Evolutionary conservation across 1,284 basidiomycete species (phyloP).

Genomic region (Leccinum glutinopallens): DNA sequence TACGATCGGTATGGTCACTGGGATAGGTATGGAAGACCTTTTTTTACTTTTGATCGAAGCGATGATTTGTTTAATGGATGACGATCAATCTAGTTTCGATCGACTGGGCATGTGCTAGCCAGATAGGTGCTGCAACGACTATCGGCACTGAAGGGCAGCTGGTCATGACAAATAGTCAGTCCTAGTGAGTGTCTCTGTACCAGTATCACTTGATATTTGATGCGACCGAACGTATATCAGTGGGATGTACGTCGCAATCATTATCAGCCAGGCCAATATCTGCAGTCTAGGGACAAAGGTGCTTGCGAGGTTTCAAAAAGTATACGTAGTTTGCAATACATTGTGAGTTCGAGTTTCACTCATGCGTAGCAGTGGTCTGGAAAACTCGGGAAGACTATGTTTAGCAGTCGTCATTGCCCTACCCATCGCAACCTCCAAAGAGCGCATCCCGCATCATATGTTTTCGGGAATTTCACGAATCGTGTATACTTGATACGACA

Average conservation of each 20-base stretch:
- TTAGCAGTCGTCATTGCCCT: constrained; percentile 49
- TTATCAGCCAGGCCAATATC: constrained; percentile 37
- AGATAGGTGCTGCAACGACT: constrained; percentile 40
- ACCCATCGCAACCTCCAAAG: constrained; percentile 46
- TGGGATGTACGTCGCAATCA: constrained; percentile 35
- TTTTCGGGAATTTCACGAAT: constrained; percentile 41
- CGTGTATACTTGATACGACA: constrained; percentile 24
- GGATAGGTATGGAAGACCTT: constrained; percentile 21
- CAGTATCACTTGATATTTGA: not conserved
- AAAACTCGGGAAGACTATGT: constrained; percentile 35
- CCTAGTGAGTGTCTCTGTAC: constrained; percentile 29
- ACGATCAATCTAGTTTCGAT: constrained; percentile 37
- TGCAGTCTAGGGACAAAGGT: constrained; percentile 46
- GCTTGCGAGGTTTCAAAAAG: constrained; percentile 37
- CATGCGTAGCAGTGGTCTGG: not conserved
- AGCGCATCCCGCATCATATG: constrained; percentile 45
- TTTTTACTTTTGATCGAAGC: not conserved
- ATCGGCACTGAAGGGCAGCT: constrained; percentile 38
- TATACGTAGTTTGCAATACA: constrained; percentile 35
- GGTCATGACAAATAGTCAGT: constrained; percentile 32
- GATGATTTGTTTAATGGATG: not conserved
- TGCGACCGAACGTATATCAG: constrained; percentile 23
- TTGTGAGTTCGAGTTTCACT: constrained; percentile 28
- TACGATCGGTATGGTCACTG: constrained; percentile 42
- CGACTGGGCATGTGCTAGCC: constrained; percentile 45